phyloP scores from a whole-genome alignment of 108 stramenopile genomes.

The Conticribra guillardii region DNA sequence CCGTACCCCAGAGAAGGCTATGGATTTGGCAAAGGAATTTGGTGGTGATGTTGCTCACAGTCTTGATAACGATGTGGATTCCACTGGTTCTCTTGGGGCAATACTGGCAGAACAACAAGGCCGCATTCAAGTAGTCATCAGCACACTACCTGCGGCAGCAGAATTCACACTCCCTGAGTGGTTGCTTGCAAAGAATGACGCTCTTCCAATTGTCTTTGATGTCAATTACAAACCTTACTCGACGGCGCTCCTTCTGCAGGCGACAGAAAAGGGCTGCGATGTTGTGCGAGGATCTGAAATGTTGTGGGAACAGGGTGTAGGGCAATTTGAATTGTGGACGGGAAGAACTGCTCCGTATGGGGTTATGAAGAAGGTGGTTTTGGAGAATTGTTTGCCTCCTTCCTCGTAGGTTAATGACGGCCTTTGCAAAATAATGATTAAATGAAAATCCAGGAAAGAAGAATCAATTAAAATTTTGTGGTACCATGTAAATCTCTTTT shows the following conservation, averaged over 20 bases:
- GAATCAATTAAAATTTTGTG: too few species aligned
- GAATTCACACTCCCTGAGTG: conserved; percentile 88
- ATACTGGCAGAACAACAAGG: conserved; percentile 29
- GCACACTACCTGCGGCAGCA: conserved; percentile 92
- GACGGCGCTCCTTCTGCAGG: conserved; percentile 89
- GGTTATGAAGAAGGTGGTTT: conserved; percentile 88
- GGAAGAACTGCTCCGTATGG: conserved; percentile 84
- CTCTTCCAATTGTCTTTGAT: conserved; percentile 77
- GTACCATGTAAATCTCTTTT: too few species aligned
- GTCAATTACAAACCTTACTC: conserved; percentile 97
- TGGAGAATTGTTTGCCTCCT: conserved; percentile 80
- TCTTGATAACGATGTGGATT: conserved; percentile 53
- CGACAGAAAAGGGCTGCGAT: conserved; percentile 73
- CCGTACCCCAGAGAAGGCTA: conserved; percentile 91
- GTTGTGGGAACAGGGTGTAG: conserved; percentile 97
- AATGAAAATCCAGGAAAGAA: too few species aligned
- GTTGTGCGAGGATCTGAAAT: conserved; percentile 97
- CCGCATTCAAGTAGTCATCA: conserved; percentile 79
- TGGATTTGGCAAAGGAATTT: conserved; percentile 86
- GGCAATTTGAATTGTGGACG: conserved; percentile 97
- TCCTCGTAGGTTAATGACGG: neutral
- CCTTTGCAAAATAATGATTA: neutral
- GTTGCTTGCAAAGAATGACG: conserved; percentile 54
- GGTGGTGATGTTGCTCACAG: conserved; percentile 80
- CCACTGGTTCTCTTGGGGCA: conserved; percentile 35